These are phyloP conservation scores for Pontederia crassipes DNA, from an alignment of 176 grass and related monocot genomes.

Conservation along the genomic window DNA sequence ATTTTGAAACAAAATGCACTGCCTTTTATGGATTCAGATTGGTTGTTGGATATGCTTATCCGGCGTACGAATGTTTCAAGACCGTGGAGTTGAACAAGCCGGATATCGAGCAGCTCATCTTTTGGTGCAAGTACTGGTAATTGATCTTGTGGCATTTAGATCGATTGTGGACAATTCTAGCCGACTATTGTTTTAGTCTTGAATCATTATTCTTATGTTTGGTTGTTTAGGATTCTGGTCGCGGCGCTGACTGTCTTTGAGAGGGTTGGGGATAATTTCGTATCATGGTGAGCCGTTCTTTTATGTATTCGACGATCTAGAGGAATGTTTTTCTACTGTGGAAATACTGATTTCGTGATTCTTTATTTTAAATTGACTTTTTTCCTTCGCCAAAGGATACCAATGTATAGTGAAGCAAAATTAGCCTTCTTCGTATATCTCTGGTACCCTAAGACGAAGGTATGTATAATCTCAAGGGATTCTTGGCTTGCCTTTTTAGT, in stretches of 20 bases:
- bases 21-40: constrained; percentile 34
- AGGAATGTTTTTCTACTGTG: not conserved
- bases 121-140: constrained; percentile 99
- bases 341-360: not conserved
- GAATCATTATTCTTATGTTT: constrained; percentile 11
- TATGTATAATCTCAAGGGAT: not conserved
- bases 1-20: constrained; percentile 16
- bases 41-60: constrained; percentile 89
- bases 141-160: not conserved
- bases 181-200: too few species aligned
- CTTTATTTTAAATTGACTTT: not conserved
- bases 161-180: too few species aligned
- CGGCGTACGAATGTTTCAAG: constrained; percentile 99
- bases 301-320: not conserved
- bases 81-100: constrained; percentile 98
- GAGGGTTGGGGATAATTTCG: constrained; percentile 15
- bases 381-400: constrained; percentile 13
- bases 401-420: constrained; percentile 25
- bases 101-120: constrained; percentile 88
- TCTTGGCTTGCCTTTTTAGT: constrained; percentile 7
- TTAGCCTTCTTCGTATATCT: constrained; percentile 22
- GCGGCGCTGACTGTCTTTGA: constrained; percentile 17
- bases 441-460: constrained; percentile 24
- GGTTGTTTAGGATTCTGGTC: constrained; percentile 25
- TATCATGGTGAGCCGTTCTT: constrained; percentile 16